These are phyloP conservation scores for Wilcoxina mikolae DNA, from an alignment of 495 filamentous ascomycete genomes.

Conservation along the genomic window DNA sequence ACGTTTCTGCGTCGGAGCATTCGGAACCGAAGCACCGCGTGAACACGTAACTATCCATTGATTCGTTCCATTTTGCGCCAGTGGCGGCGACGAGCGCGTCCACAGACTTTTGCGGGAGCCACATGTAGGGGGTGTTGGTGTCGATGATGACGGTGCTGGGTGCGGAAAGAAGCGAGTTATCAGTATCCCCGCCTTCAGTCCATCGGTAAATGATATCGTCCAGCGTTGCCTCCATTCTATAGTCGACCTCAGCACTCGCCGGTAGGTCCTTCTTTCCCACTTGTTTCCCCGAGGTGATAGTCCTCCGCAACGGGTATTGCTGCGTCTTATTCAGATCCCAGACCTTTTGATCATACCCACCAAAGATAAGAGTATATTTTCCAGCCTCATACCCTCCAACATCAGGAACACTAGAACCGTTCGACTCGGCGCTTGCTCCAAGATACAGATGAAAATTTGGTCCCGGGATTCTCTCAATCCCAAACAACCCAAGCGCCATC, in stretches of 20 bases:
- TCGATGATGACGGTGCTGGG: constrained; percentile 19
- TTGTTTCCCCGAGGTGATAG: background rate
- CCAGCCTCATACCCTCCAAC: background rate
- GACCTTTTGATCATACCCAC: constrained; percentile 12
- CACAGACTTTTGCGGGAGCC: constrained; percentile 16
- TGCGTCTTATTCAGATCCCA: constrained; percentile 21
- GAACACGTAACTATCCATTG: constrained; percentile 47
- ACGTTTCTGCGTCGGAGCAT: constrained; percentile 9
- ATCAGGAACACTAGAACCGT: background rate
- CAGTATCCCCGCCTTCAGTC: constrained; percentile 16
- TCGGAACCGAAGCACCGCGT: constrained; percentile 10
- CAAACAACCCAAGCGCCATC: constrained; percentile 17
- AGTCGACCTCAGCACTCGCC: constrained; percentile 3
- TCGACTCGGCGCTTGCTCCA: constrained; percentile 4
- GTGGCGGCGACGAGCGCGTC: constrained; percentile 31
- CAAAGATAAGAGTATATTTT: constrained; percentile 17
- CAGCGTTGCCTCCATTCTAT: constrained; percentile 15
- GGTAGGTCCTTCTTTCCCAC: constrained; percentile 1
- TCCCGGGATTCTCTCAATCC: constrained; percentile 9
- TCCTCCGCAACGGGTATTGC: constrained; percentile 17
- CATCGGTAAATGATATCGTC: constrained; percentile 24
- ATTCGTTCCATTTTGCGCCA: constrained; percentile 48
- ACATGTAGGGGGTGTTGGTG: constrained; percentile 23
- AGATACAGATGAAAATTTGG: constrained; percentile 19
- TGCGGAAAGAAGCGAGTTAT: constrained; percentile 15